Conservation (phyloP, 2,329 filamentous ascomycete genomes). For the Curvularia hawaiiensis region DNA sequence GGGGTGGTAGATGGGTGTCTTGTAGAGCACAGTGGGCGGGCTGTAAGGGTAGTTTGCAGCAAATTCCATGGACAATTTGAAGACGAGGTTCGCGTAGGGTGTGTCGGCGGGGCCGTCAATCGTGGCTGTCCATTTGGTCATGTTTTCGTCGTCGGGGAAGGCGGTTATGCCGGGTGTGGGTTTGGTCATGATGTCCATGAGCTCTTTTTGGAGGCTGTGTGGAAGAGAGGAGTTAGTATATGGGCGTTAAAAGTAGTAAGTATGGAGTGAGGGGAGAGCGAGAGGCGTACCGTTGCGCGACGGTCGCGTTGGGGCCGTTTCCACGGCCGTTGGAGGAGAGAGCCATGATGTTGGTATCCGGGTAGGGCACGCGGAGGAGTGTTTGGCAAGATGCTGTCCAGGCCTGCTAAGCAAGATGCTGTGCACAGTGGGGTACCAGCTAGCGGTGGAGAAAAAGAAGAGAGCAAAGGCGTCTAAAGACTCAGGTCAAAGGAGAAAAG, state of each 20-base stretch:
- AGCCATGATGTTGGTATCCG: constrained; percentile 26
- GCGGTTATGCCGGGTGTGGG: constrained; percentile 92
- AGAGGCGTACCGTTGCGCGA: constrained; percentile 54
- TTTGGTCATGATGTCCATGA: constrained; percentile 98
- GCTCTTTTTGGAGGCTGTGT: constrained; percentile 85
- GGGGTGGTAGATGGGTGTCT: constrained; percentile 98
- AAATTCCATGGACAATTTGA: constrained; percentile 93
- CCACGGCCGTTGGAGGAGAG: constrained; percentile 28
- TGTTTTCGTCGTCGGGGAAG: constrained; percentile 91
- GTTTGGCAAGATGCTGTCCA: background rate
- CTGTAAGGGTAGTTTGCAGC: constrained; percentile 92
- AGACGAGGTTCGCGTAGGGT: constrained; percentile 82
- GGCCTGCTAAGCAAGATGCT: background rate
- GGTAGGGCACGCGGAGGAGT: background rate
- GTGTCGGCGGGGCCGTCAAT: constrained; percentile 91
- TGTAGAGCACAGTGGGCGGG: constrained; percentile 91
- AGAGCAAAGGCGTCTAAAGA: background rate
- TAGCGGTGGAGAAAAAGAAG: background rate
- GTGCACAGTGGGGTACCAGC: constrained; percentile 1
- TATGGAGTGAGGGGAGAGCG: background rate
- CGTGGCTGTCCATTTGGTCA: constrained; percentile 85
- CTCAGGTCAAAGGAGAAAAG: background rate
- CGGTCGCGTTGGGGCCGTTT: constrained; percentile 49
- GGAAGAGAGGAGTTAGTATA: constrained; percentile 8
- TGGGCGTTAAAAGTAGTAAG: constrained; percentile 44